A percentile compares a stretch with the other conserved stretches of the same genome.
phyloP scores from a whole-genome alignment of 306 rosid species.

The Cucurbita ficifolia region DNA sequence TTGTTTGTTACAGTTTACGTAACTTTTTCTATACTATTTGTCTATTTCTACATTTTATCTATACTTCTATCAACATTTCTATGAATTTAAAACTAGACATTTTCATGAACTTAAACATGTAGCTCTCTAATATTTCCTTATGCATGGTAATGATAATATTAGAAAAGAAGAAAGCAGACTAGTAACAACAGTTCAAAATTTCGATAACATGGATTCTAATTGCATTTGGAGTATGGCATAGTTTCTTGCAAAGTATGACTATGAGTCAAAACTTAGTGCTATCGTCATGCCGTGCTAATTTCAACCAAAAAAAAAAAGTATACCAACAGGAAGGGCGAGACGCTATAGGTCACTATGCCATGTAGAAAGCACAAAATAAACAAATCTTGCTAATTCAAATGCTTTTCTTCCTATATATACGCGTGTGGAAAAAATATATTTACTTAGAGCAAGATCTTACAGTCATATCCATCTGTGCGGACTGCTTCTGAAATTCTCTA shows the following conservation, averaged over 20 bases:
- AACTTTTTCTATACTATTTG: too few relatives aligned
- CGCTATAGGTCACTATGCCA: not conserved
- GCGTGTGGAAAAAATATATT: not conserved
- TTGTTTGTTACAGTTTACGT: too few relatives aligned
- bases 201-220: not conserved
- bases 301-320: not conserved
- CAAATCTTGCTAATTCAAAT: not conserved
- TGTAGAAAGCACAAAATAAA: not conserved
- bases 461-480: constrained; percentile 99
- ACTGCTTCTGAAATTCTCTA: constrained; percentile 80
- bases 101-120: not conserved
- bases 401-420: not conserved
- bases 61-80: not conserved
- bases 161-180: not conserved
- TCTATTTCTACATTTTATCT: too few relatives aligned
- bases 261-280: not conserved
- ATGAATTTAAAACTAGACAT: not conserved
- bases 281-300: not conserved
- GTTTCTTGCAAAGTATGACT: not conserved
- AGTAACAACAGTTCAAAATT: not conserved
- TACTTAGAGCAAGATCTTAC: constrained; percentile 35
- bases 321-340: not conserved
- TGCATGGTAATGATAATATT: not conserved
- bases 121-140: not conserved
- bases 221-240: not conserved